Percentiles rank a stretch among this genome's conserved stretches.
These are phyloP conservation scores for Hordeum vulgare DNA, from an alignment of 176 grass and related monocot genomes.

Conservation along the genomic window MorexV3_pseudomolecules_assembly NC_058521.1:438449680-438450179, in stretches of 20 bases:
- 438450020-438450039: not conserved
- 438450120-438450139: constrained; percentile 30
- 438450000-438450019: not conserved
- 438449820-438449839: constrained; percentile 3
- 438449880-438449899: too few species aligned
- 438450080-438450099: constrained; percentile 12
- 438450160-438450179: not conserved
- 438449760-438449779: not conserved
- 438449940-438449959: not conserved
- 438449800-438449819: constrained; percentile 25
- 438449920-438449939: not conserved
- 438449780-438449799: not conserved
- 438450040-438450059: not conserved
- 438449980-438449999: not conserved
- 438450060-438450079: not conserved
- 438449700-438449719: not conserved
- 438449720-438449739: constrained; percentile 12
- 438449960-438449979: not conserved
- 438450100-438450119: constrained; percentile 14
- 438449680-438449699: not conserved
- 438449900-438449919: too few species aligned
- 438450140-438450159: not conserved
- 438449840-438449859: not conserved
- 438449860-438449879: not conserved
- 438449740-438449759: not conserved